Evolutionary conservation across 352 stramenopile species (phyloP).

Genomic region (Globisporangium paddicum): DNA sequence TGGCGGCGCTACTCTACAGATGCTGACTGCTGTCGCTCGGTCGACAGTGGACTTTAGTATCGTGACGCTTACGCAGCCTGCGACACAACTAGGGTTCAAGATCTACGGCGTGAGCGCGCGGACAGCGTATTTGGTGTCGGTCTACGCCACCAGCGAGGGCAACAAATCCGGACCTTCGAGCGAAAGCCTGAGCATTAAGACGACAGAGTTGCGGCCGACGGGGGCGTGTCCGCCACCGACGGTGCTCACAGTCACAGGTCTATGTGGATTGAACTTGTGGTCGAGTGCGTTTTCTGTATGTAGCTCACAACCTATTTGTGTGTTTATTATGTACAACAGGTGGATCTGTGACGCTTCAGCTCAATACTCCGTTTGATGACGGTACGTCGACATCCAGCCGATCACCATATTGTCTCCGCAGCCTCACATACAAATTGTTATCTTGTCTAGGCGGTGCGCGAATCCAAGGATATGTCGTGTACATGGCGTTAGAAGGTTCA

Average conservation of each 20-base stretch:
- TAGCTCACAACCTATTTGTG: neutral
- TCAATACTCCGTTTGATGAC: constrained; percentile 8
- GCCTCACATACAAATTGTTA: too few species aligned
- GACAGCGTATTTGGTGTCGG: constrained; percentile 3
- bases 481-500: constrained; percentile 30
- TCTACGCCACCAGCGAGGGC: constrained; percentile 4
- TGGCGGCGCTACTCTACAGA: neutral
- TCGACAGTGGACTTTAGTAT: constrained; percentile 5
- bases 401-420: too few species aligned
- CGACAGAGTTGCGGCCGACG: neutral
- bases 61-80: neutral
- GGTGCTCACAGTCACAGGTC: constrained; percentile 6
- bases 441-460: constrained; percentile 30
- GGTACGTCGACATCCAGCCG: neutral
- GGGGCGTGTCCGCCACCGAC: constrained; percentile 8
- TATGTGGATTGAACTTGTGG: neutral
- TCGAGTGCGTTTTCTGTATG: neutral
- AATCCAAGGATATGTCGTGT: constrained; percentile 56
- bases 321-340: neutral
- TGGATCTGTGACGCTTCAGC: constrained; percentile 4
- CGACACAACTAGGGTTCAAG: neutral
- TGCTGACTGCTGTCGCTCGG: neutral
- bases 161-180: neutral
- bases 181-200: neutral
- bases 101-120: constrained; percentile 9